A percentile compares a stretch with the other conserved stretches of the same genome.
Evolutionary conservation across 2,329 filamentous ascomycete species (phyloP).

Genomic region (Geosmithia morbida): DNA sequence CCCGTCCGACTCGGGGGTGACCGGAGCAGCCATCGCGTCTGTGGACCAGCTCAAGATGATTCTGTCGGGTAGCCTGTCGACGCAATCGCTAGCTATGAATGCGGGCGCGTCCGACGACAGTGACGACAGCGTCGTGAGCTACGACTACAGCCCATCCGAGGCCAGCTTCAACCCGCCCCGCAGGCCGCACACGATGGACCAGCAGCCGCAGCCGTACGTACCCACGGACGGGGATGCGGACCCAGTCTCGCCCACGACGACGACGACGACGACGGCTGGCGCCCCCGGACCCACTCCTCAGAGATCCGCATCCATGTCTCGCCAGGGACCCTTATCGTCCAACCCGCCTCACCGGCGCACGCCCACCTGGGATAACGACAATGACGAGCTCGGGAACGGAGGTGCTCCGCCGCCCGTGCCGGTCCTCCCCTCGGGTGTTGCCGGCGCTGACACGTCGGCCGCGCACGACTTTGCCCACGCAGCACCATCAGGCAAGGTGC

Average conservation of each 20-base stretch:
- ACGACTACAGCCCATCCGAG: conserved; percentile 53
- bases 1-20: conserved; percentile 22
- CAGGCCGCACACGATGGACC: conserved; percentile 10
- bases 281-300: not conserved
- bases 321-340: conserved; percentile 26
- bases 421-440: conserved; percentile 25
- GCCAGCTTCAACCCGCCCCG: conserved; percentile 39
- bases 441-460: not conserved
- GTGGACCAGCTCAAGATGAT: conserved; percentile 51
- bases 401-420: conserved; percentile 39
- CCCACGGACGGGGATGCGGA: not conserved
- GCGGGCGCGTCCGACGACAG: conserved; percentile 31
- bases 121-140: conserved; percentile 55
- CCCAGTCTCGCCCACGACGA: too few species aligned
- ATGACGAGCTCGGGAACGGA: conserved; percentile 12
- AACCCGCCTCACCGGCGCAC: conserved; percentile 20
- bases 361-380: conserved; percentile 13
- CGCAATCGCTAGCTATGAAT: conserved; percentile 22
- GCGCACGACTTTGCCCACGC: not conserved
- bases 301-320: conserved; percentile 18
- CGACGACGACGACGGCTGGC: too few species aligned
- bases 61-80: conserved; percentile 33
- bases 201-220: not conserved
- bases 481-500: conserved; percentile 2
- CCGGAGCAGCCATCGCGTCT: conserved; percentile 37